These are phyloP conservation scores for Umbelopsis ramanniana DNA, from an alignment of 192 early-diverging fungal genomes.

Conservation along the genomic window DNA sequence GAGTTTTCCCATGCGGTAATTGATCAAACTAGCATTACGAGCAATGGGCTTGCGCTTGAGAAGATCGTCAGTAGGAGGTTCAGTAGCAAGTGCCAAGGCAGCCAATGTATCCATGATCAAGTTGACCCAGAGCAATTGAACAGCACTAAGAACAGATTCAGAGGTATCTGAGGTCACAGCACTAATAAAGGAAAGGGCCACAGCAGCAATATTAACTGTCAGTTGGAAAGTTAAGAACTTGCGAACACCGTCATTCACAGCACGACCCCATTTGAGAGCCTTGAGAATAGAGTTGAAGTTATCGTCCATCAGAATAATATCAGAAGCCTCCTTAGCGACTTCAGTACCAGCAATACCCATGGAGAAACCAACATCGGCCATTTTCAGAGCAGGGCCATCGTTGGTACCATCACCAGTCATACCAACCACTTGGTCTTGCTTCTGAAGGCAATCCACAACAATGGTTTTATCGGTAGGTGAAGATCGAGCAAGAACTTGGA, in stretches of 20 bases:
- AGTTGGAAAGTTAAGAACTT: conserved; percentile 90
- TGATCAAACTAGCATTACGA: conserved; percentile 80
- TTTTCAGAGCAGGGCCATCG: conserved; percentile 91
- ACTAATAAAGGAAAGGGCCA: conserved; percentile 71
- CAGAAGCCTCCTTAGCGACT: conserved; percentile 82
- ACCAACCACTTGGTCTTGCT: conserved; percentile 70
- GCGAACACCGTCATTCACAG: conserved; percentile 82
- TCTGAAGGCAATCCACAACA: conserved; percentile 76
- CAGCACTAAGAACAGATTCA: conserved; percentile 81
- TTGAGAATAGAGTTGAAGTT: conserved; percentile 86
- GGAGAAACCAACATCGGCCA: conserved; percentile 94
- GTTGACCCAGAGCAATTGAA: conserved; percentile 95
- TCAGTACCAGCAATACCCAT: conserved; percentile 93
- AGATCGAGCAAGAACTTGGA: conserved; percentile 87
- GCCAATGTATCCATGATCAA: conserved; percentile 95
- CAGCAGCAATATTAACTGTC: conserved; percentile 82
- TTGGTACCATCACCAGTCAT: conserved; percentile 97
- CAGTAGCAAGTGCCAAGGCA: conserved; percentile 90
- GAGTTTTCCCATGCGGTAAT: conserved; percentile 89
- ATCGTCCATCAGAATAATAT: conserved; percentile 89
- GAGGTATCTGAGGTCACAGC: conserved; percentile 66
- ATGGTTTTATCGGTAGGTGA: conserved; percentile 91
- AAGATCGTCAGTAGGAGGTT: conserved; percentile 85
- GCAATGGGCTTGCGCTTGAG: conserved; percentile 78
- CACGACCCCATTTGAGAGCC: conserved; percentile 80